Percentiles rank a stretch among this genome's conserved stretches.
Conservation (phyloP, 73 alveolate species). For the Halteria grandinella region DNA sequence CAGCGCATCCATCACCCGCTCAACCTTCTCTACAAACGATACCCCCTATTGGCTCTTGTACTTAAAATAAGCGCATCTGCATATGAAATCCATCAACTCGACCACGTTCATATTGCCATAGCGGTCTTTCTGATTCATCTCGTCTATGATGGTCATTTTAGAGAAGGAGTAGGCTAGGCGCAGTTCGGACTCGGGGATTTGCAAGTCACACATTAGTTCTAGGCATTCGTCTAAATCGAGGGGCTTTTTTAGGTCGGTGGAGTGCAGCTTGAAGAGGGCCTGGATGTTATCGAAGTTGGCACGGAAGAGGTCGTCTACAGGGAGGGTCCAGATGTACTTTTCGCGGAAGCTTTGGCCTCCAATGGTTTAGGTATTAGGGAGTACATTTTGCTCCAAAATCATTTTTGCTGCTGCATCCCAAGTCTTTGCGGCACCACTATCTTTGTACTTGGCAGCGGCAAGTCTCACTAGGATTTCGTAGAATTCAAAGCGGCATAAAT, state of each 20-base stretch:
- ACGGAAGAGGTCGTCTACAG: slow-evolving; percentile 41
- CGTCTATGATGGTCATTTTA: slow-evolving; percentile 30
- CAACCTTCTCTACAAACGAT: slow-evolving; percentile 25
- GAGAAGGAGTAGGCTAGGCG: slow-evolving; percentile 24
- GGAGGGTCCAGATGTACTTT: slow-evolving; percentile 41
- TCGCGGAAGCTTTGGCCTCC: slow-evolving; percentile 35
- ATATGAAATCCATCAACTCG: slow-evolving; percentile 43
- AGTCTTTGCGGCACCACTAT: slow-evolving; percentile 11
- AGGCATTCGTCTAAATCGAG: slow-evolving; percentile 32
- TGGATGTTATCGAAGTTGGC: slow-evolving; percentile 13
- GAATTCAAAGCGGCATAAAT: slow-evolving; percentile 44
- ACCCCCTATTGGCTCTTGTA: slow-evolving; percentile 6
- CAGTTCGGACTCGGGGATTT: slow-evolving; percentile 1
- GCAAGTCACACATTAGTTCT: not conserved
- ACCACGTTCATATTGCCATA: slow-evolving; percentile 28
- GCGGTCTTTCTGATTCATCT: slow-evolving; percentile 40
- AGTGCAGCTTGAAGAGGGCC: no score
- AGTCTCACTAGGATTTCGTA: slow-evolving; percentile 56
- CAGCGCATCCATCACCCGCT: slow-evolving; percentile 25
- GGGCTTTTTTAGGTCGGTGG: not conserved
- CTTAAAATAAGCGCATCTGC: slow-evolving; percentile 19
- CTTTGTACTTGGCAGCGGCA: slow-evolving; percentile 58
- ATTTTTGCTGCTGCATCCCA: slow-evolving; percentile 36
- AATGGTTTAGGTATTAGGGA: not conserved
- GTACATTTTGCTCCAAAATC: slow-evolving; percentile 7